Evolutionary conservation across 495 filamentous ascomycete genomes (phyloP).

Genomic region (Penicillium waksmanii): DNA sequence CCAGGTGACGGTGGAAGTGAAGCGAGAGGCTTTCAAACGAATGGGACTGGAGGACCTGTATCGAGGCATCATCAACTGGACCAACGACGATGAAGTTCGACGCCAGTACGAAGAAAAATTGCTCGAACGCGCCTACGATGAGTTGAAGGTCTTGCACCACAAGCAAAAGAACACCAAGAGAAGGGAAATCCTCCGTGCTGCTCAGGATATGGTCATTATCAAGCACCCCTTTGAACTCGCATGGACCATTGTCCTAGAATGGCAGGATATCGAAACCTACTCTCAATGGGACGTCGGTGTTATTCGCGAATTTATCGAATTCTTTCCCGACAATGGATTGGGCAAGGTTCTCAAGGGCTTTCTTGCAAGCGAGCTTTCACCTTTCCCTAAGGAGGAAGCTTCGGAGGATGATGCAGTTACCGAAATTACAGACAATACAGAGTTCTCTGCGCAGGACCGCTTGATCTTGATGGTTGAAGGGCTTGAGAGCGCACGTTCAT

Average conservation of each 20-base stretch:
- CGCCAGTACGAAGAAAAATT: conserved; percentile 89
- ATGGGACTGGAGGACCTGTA: conserved; percentile 78
- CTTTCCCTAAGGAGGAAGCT: conserved; percentile 59
- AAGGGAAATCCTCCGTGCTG: conserved; percentile 69
- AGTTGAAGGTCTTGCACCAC: conserved; percentile 64
- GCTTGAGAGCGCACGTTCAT: conserved; percentile 67
- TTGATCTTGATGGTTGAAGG: conserved; percentile 84
- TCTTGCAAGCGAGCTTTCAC: conserved; percentile 80
- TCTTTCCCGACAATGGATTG: conserved; percentile 85
- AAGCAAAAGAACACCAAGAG: conserved; percentile 70
- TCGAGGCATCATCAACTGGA: conserved; percentile 84
- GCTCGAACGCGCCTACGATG: conserved; percentile 77
- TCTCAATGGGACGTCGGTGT: conserved; percentile 73
- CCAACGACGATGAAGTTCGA: conserved; percentile 80
- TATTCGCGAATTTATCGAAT: conserved; percentile 74
- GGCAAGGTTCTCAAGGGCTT: conserved; percentile 79
- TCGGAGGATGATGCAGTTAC: conserved; percentile 37
- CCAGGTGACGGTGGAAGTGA: conserved; percentile 85
- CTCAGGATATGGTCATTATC: conserved; percentile 91
- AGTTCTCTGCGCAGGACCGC: conserved; percentile 69
- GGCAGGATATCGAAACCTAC: conserved; percentile 76
- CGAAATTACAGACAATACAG: conserved; percentile 37
- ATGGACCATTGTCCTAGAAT: conserved; percentile 88
- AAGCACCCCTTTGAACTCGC: conserved; percentile 89
- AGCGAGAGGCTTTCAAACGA: conserved; percentile 73